Evolutionary conservation across 2,329 filamentous ascomycete species (phyloP), one percentile per base, ranked within the genome.

Genomic region (Emericellopsis atlantica): DNA sequence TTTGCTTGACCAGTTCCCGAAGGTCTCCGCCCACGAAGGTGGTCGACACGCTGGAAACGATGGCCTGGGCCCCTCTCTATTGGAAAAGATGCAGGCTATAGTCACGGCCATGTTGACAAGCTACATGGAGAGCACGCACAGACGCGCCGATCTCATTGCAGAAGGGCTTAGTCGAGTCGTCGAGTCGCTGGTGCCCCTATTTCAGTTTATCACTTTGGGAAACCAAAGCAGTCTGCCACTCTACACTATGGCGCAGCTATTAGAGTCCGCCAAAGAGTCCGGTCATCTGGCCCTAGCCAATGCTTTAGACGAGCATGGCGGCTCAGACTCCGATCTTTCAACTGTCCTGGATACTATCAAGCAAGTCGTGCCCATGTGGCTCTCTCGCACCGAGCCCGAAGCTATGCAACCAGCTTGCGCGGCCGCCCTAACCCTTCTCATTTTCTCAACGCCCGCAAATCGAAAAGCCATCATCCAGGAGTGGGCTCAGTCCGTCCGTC

Each of bases 61-160:
- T 4, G n/a, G 32, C 5, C 2, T 35, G n/a, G 5, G 21, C 11
- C 42, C 54, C 3, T 43, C 61, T 4, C 46, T 53, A 11, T 49
- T 52, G 3, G 43, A 67, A 9, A 51, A 55, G 7, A 40, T 62
- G 11, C 14, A 39, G 21, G 16, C 18, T 34, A 46, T 49, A 18
- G 43, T 57, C 4, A 51, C 53, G 43, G 24, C 46, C 0, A 62
- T 72, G 6, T 51, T 78, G 11, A 49, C 57, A 18, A 60, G 67
- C 37, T 59, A 64, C 36, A 56, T 59, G 36, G 51, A 53, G 1
- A 65, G 61, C 0, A 61, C 61, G 2, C 73, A 70, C 46, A 67
- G 81, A 15, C 73, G 74, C 21, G 77, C 76, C 0, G 81, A 84
- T 43, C 64, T 84, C 18, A 67, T 83, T 4, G 74, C 76, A 22